Percentiles rank a stretch among this genome's conserved stretches.
phyloP scores from a whole-genome alignment of 176 grass and related monocot genomes.

The Lolium perenne region DNA sequence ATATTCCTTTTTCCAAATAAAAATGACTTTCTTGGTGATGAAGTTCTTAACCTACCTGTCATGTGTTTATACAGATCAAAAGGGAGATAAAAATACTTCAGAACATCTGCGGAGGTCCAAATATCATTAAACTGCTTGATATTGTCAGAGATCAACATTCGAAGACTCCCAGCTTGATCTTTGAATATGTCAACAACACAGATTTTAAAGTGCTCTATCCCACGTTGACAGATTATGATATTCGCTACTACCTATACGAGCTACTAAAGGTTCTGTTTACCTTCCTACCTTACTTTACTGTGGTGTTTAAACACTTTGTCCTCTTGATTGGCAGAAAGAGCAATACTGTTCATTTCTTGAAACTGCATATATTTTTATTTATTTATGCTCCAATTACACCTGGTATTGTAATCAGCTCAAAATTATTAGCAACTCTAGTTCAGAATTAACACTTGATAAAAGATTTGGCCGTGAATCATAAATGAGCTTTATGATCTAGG shows the following conservation, averaged over 20 bases:
- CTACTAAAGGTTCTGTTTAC: conserved; percentile 82
- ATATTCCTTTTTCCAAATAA: neutral
- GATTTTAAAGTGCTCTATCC: conserved; percentile 98
- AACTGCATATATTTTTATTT: conserved; percentile 10
- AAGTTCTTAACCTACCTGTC: conserved; percentile 21
- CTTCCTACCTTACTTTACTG: conserved; percentile 21
- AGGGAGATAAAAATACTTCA: conserved; percentile 99
- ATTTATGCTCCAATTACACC: conserved; percentile 13
- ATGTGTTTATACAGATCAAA: conserved; percentile 78
- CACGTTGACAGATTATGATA: conserved; percentile 95
- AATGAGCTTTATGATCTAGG: neutral
- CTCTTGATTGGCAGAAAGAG: conserved; percentile 5
- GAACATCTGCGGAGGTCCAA: conserved; percentile 95
- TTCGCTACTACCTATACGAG: conserved; percentile 96
- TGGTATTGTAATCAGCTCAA: neutral
- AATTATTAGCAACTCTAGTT: conserved; percentile 15
- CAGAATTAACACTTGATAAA: conserved; percentile 20
- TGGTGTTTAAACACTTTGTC: conserved; percentile 12
- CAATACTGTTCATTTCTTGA: neutral
- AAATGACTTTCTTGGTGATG: conserved; percentile 4
- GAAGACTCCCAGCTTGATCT: conserved; percentile 93
- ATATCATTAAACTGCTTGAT: conserved; percentile 90
- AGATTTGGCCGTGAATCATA: neutral
- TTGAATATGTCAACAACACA: conserved; percentile 98
- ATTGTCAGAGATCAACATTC: conserved; percentile 97